A percentile compares a stretch with the other conserved stretches of the same genome.
Evolutionary conservation across 2,329 filamentous ascomycete species (phyloP).

Genomic region (Calonectria ilicicola): DNA sequence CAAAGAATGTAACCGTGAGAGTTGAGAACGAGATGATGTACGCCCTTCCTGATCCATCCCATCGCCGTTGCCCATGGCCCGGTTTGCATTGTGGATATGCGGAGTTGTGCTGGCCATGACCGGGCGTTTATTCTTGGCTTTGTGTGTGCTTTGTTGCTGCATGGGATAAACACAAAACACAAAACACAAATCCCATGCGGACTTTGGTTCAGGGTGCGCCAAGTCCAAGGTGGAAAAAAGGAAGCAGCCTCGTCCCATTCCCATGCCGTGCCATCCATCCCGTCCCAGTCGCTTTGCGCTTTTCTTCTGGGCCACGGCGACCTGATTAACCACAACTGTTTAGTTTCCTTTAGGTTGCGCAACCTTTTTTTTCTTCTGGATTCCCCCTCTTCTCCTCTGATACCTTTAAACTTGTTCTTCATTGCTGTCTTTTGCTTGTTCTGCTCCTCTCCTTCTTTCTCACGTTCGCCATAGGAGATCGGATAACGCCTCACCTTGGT

Average conservation of each 20-base stretch:
- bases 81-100: background rate
- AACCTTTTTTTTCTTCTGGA: background rate
- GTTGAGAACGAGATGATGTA: background rate
- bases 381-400: background rate
- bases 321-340: constrained; percentile 7
- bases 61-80: background rate
- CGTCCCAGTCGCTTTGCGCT: background rate
- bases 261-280: constrained; percentile 8
- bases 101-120: background rate
- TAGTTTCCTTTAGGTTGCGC: background rate
- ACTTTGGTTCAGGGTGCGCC: background rate
- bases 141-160: background rate
- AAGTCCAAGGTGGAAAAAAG: background rate
- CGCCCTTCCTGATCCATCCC: background rate
- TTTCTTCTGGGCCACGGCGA: background rate
- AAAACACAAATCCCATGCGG: background rate
- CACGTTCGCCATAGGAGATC: background rate
- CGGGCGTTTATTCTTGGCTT: background rate
- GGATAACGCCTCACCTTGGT: background rate
- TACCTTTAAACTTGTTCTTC: constrained; percentile 3
- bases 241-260: background rate
- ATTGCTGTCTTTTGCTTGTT: background rate
- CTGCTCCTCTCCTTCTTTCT: background rate
- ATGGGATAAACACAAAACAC: background rate
- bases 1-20: background rate